These are phyloP conservation scores for Psilocybe cubensis DNA, from an alignment of 768 basidiomycete genomes.

Conservation along the genomic window DNA sequence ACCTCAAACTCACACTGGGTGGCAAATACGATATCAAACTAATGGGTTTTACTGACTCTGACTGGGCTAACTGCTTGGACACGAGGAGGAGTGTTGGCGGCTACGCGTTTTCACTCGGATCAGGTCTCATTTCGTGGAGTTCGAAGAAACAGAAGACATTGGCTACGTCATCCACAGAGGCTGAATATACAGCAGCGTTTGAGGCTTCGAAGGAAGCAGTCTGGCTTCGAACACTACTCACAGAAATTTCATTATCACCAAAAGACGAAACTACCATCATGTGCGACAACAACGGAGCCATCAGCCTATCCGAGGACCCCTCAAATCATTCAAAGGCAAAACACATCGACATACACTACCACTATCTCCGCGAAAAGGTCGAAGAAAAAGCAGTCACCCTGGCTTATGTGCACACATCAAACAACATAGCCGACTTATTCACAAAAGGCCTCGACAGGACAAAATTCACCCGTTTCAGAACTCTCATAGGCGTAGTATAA, in stretches of 20 bases:
- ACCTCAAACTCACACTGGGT: conserved; percentile 17
- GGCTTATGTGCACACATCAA: conserved; percentile 30
- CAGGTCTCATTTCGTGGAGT: conserved; percentile 31
- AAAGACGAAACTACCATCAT: conserved; percentile 10
- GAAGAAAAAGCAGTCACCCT: conserved; percentile 25
- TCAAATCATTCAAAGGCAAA: conserved; percentile 45
- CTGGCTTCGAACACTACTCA: conserved; percentile 26
- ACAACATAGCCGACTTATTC: conserved; percentile 43
- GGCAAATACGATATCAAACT: conserved; percentile 20
- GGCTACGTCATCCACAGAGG: conserved; percentile 35
- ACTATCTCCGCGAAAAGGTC: conserved; percentile 39
- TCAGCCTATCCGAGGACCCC: conserved; percentile 35
- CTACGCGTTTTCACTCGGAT: conserved; percentile 24
- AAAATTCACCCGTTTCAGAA: conserved; percentile 17
- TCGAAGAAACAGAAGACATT: conserved; percentile 36
- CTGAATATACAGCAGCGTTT: conserved; percentile 47
- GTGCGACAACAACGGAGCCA: conserved; percentile 42
- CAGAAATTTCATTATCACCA: conserved; percentile 23
- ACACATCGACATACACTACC: conserved; percentile 40
- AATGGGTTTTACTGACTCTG: conserved; percentile 26
- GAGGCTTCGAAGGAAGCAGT: conserved; percentile 28
- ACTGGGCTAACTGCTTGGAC: conserved; percentile 29
- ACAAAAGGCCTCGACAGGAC: conserved; percentile 37
- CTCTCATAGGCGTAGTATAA: conserved; percentile 17
- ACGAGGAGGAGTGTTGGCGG: conserved; percentile 24